Evolutionary conservation across 257 asterid genomes (phyloP).

Genomic region (Nicotiana noctiflora): DNA sequence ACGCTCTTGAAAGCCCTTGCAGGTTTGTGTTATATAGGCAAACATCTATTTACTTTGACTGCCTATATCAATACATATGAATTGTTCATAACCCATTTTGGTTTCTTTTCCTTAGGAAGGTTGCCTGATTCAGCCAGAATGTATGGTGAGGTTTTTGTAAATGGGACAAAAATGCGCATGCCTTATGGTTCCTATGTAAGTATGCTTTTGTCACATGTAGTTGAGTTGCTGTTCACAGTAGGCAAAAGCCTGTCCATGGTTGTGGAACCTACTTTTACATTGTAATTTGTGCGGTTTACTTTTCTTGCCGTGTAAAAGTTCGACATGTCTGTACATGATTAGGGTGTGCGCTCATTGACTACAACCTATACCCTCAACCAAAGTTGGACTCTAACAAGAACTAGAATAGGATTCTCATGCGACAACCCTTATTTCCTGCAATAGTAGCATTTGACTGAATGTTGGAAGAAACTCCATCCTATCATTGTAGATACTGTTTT

Average conservation of each 20-base stretch:
- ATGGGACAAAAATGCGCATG: constrained; percentile 63
- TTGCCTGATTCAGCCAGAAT: constrained; percentile 72
- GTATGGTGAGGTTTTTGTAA: constrained; percentile 85
- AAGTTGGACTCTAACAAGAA: neutral
- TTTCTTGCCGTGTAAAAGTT: neutral
- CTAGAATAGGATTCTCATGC: neutral
- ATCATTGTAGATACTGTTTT: neutral
- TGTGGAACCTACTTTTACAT: neutral
- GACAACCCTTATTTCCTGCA: neutral
- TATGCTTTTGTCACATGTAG: constrained; percentile 1
- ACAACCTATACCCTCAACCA: neutral
- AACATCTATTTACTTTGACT: neutral
- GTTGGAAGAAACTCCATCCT: neutral
- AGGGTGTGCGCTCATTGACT: neutral
- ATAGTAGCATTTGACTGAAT: neutral
- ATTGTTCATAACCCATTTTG: constrained; percentile 7
- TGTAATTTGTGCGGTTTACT: neutral
- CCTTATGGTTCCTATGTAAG: constrained; percentile 92
- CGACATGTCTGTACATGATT: neutral
- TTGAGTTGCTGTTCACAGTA: neutral
- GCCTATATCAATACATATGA: neutral
- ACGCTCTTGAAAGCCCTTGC: constrained; percentile 92
- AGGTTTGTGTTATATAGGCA: constrained; percentile 36
- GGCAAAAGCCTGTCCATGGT: neutral
- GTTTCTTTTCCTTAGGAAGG: constrained; percentile 54